Conservation (phyloP, 2,329 filamentous ascomycete genomes). For the Periconia sp. region DNA sequence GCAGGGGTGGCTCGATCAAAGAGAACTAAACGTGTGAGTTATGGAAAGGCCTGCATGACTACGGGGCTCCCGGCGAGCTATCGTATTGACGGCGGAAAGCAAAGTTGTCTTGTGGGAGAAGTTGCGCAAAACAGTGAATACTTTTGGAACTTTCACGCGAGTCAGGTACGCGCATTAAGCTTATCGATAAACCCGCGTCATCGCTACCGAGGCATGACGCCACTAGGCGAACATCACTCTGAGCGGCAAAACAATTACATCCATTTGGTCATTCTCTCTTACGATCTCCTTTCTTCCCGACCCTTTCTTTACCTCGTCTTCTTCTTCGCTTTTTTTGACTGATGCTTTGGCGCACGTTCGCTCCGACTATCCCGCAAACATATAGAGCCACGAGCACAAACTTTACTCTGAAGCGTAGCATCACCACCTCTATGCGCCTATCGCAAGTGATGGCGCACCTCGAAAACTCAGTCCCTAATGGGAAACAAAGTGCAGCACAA, state of each 20-base stretch:
- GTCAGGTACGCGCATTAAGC: no score
- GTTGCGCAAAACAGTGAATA: no score
- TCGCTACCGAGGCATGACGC: constrained; percentile 5
- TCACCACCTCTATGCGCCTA: constrained; percentile 40
- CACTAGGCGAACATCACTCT: constrained; percentile 3
- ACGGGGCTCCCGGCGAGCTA: no score
- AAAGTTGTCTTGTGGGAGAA: no score
- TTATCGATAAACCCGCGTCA: no score
- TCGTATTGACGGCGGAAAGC: no score
- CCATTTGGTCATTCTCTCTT: background rate
- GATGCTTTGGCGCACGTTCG: constrained; percentile 3
- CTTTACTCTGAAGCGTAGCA: constrained; percentile 6
- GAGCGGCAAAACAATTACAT: background rate
- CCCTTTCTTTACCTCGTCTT: background rate
- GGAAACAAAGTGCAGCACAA: constrained; percentile 23
- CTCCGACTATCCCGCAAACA: background rate
- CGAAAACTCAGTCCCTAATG: constrained; percentile 32
- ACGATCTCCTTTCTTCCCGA: background rate
- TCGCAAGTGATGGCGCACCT: constrained; percentile 54
- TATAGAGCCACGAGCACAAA: background rate
- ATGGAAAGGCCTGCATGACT: no score
- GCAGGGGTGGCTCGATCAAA: no score
- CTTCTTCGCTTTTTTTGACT: background rate
- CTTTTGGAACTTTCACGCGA: no score
- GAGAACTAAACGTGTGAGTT: no score